These are phyloP conservation scores for Ophiostoma triangulosporum DNA, from an alignment of 2,329 filamentous ascomycete genomes.

Conservation along the genomic window DNA sequence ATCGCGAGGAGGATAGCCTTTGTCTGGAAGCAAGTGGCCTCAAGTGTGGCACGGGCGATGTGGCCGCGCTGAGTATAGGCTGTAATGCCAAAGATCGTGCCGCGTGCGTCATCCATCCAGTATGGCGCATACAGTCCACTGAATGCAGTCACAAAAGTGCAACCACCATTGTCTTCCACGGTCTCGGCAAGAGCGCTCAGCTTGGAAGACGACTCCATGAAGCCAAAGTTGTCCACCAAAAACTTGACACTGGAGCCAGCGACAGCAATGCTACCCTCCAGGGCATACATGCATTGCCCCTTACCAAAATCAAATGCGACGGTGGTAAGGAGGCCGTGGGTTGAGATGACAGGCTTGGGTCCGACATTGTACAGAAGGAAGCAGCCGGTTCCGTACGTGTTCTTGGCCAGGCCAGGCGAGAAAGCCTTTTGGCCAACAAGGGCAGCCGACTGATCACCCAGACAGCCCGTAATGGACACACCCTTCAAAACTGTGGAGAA, in stretches of 20 bases:
- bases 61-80: constrained; percentile 77
- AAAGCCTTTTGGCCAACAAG: constrained; percentile 79
- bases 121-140: constrained; percentile 85
- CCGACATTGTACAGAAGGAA: constrained; percentile 85
- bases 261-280: constrained; percentile 75
- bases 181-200: constrained; percentile 38
- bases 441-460: constrained; percentile 82
- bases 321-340: constrained; percentile 67
- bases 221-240: constrained; percentile 48
- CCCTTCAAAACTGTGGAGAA: constrained; percentile 52
- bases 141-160: constrained; percentile 81
- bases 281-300: constrained; percentile 52
- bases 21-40: constrained; percentile 86
- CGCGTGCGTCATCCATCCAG: constrained; percentile 87
- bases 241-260: constrained; percentile 76
- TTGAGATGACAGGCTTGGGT: constrained; percentile 69
- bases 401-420: constrained; percentile 69
- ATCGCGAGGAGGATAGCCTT: constrained; percentile 86
- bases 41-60: constrained; percentile 77
- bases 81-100: constrained; percentile 76
- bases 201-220: constrained; percentile 37
- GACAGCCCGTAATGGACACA: constrained; percentile 61
- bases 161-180: constrained; percentile 63
- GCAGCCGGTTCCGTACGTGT: constrained; percentile 82
- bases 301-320: constrained; percentile 70